phyloP scores from a whole-genome alignment of 495 filamentous ascomycete genomes.

The Penicillium samsonianum region DNA sequence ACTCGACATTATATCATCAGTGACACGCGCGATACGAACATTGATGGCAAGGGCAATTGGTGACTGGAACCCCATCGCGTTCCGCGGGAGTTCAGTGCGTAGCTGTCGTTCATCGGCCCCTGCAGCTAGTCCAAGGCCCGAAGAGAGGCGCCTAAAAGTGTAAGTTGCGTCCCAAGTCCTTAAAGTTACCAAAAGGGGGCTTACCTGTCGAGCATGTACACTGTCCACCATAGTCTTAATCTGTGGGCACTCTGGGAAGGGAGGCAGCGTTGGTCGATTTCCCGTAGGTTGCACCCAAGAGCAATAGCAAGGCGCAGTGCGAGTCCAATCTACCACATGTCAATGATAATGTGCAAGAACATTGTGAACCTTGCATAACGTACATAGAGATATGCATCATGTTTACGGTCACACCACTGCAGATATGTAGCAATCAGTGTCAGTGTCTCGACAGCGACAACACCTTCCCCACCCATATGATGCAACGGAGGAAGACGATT shows the following conservation, averaged over 20 bases:
- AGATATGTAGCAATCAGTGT: constrained; percentile 28
- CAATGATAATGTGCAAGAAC: background rate
- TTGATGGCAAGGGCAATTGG: constrained; percentile 26
- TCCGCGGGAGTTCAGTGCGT: constrained; percentile 16
- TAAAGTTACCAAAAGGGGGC: background rate
- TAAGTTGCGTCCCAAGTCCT: background rate
- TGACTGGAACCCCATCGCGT: constrained; percentile 24
- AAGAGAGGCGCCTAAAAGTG: constrained; percentile 20
- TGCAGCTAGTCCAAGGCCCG: constrained; percentile 27
- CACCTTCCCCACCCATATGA: constrained; percentile 23
- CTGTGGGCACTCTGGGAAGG: constrained; percentile 25
- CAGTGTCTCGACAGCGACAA: constrained; percentile 24
- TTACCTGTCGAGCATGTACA: constrained; percentile 31
- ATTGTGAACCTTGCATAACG: background rate
- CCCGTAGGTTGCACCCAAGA: constrained; percentile 22
- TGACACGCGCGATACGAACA: constrained; percentile 27
- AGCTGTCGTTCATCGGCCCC: constrained; percentile 28
- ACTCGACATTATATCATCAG: constrained; percentile 30
- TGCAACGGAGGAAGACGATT: constrained; percentile 23
- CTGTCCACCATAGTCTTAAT: constrained; percentile 28
- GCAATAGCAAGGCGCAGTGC: constrained; percentile 27
- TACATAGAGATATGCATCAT: constrained; percentile 29
- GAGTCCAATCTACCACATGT: constrained; percentile 22
- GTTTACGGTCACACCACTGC: constrained; percentile 30
- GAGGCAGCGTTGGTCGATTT: constrained; percentile 20